Conservation (phyloP, 2,329 filamentous ascomycete species). For the Ophiostoma fasciatum region DNA sequence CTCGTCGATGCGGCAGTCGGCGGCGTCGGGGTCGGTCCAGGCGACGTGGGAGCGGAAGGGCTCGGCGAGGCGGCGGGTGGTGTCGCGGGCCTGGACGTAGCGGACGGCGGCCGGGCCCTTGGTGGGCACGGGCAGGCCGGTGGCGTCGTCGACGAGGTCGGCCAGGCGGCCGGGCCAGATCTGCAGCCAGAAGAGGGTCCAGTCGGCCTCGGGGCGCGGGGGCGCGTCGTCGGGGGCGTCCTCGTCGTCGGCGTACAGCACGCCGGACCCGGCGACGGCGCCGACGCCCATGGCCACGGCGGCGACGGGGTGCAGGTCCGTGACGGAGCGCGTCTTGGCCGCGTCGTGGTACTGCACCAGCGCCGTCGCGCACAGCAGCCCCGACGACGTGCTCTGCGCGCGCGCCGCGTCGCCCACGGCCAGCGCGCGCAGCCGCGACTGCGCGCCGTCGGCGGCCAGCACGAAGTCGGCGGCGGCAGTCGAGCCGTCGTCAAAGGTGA, state of each 20-base stretch:
- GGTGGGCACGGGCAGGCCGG: too few relatives aligned
- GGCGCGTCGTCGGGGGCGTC: slow-evolving; percentile 10
- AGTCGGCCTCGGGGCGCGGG: slow-evolving; percentile 13
- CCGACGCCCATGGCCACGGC: slow-evolving; percentile 18
- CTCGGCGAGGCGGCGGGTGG: slow-evolving; percentile 15
- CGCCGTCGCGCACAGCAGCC: slow-evolving; percentile 17
- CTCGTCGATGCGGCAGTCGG: slow-evolving; percentile 18
- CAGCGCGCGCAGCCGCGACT: slow-evolving; percentile 18
- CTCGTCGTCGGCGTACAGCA: slow-evolving; percentile 10
- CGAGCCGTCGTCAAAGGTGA: slow-evolving; percentile 17
- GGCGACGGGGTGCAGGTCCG: slow-evolving; percentile 18
- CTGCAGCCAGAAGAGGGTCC: slow-evolving; percentile 22
- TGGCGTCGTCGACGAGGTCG: slow-evolving; percentile 18
- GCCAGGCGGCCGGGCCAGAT: slow-evolving; percentile 18
- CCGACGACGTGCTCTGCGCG: slow-evolving; percentile 15
- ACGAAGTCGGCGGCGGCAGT: slow-evolving; percentile 15
- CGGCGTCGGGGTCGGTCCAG: slow-evolving; percentile 20
- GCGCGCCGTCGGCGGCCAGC: slow-evolving; percentile 20
- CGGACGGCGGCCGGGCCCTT: too few relatives aligned
- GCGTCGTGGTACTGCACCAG: slow-evolving; percentile 16
- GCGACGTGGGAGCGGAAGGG: slow-evolving; percentile 20
- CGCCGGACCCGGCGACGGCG: slow-evolving; percentile 16
- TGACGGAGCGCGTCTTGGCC: slow-evolving; percentile 15
- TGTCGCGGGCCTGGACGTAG: slow-evolving; percentile 15
- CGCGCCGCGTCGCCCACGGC: slow-evolving; percentile 16